Base-by-base conservation (phyloP, 192 early-diverging fungal genomes). In the Lunasporangiospora selenospora region DNA sequence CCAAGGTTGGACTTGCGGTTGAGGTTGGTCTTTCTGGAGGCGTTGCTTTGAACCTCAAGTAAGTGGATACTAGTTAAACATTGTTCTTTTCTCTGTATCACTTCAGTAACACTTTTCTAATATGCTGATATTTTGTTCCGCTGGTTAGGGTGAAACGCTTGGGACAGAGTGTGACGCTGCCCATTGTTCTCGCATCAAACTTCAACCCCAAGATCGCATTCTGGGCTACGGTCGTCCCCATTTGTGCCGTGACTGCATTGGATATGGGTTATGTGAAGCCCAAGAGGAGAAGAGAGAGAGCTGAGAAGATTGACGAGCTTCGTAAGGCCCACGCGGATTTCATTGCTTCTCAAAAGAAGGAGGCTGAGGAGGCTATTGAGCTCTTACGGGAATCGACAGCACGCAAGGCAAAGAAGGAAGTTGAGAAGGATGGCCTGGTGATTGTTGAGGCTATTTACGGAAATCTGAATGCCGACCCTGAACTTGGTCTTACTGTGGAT, bases 381-480 rank as follows among this genome's bases (percentile, higher is more conserved):
- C 57, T 97, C 7, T 84, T 99, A 83, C 53, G 70, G 29, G 87
- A 88, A 10, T 78, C 83, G 12, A 89, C 90, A 0, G 77, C 81
- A 33, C 82, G 88, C 7, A 93, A 95, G 65, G 75, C 69, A 38
- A 86, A 87, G 13, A 67, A 73, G n/a, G 91, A 89, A 29, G 87
- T 88, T 32, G 75, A 65, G 8, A 88, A 90, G 38, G 62, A 89
- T 42, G 90, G 91, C 1, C 65, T 99, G 52, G 84, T 97, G 21
- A 90, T 99, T 69, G 77, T 96, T 24, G 80, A 85, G 47, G 97
- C 96, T 30, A 61, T 87, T 36, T 99, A 98, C 61, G 97, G 97
- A 53, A 88, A 95, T 69, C 75, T 98, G 30, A 34, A 53, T 3
- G 46, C 58, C 0, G 73, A 53, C 8, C 45, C 56, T 34, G 75